These are phyloP conservation scores for Vitis amurensis DNA, from an alignment of 164 flowering plant genomes.

Conservation along the genomic window DNA sequence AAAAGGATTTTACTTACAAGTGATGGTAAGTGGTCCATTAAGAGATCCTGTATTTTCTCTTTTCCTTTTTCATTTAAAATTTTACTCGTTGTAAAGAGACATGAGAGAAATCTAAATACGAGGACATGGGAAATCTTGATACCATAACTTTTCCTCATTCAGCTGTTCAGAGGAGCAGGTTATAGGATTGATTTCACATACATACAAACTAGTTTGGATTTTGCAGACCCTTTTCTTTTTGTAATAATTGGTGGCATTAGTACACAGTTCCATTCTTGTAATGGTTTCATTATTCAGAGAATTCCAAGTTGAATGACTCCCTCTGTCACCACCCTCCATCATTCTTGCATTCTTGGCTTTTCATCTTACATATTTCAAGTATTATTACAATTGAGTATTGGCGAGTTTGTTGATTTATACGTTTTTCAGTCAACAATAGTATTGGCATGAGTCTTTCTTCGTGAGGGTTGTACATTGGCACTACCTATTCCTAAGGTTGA, in stretches of 20 bases:
- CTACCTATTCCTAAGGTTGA: too few species aligned
- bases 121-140: background rate
- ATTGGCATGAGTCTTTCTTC: too few species aligned
- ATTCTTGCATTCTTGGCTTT: too few species aligned
- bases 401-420: too few species aligned
- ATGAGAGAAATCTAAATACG: background rate
- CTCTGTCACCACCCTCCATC: too few species aligned
- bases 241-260: constrained; percentile 2
- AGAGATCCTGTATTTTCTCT: constrained; percentile 7
- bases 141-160: background rate
- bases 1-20: background rate
- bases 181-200: background rate
- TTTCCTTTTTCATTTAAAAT: background rate
- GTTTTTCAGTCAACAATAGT: too few species aligned
- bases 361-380: too few species aligned
- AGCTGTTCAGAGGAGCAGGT: background rate
- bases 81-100: constrained; percentile 19
- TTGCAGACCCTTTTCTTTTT: background rate
- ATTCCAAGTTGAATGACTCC: background rate
- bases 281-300: background rate
- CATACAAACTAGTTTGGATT: constrained; percentile 4
- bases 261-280: background rate
- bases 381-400: too few species aligned
- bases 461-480: too few species aligned
- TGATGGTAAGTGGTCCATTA: background rate